Percentiles rank a stretch among this genome's conserved stretches.
These are phyloP conservation scores for Neurospora sp. DNA, from an alignment of 495 filamentous ascomycete species.

Conservation along the genomic window DNA sequence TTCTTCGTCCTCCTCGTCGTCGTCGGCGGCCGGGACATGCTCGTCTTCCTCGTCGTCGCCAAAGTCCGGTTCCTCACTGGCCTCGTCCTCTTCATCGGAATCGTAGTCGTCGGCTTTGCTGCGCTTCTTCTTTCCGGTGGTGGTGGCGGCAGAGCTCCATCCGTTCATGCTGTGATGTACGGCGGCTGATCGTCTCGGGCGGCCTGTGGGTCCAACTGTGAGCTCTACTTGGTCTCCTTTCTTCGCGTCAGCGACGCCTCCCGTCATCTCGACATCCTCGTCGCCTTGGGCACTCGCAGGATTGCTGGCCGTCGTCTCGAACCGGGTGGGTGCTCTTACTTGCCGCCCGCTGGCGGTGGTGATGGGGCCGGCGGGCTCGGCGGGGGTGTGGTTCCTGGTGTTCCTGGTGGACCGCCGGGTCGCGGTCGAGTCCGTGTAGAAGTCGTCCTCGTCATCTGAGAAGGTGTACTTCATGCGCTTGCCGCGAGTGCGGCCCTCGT, in stretches of 20 bases:
- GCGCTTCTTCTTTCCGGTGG: conserved; percentile 44
- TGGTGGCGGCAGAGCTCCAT: conserved; percentile 28
- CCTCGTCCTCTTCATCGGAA: conserved; percentile 64
- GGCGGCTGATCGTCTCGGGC: conserved; percentile 32
- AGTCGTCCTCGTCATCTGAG: conserved; percentile 77
- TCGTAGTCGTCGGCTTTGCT: conserved; percentile 54
- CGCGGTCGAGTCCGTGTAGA: conserved; percentile 54
- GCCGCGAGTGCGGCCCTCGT: conserved; percentile 91
- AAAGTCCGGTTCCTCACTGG: conserved; percentile 45
- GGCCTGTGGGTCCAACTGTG: conserved; percentile 19
- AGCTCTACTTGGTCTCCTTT: conserved; percentile 10
- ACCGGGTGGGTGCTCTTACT: conserved; percentile 62
- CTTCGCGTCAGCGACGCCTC: conserved; percentile 5
- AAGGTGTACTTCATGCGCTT: conserved; percentile 95
- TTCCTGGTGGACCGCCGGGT: conserved; percentile 66
- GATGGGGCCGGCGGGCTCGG: conserved; percentile 60
- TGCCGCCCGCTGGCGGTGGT: conserved; percentile 88
- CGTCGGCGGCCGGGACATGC: conserved; percentile 25
- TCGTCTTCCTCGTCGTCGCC: conserved; percentile 53
- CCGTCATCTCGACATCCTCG: conserved; percentile 17
- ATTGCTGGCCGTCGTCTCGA: conserved; percentile 55
- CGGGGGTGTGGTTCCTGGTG: conserved; percentile 60
- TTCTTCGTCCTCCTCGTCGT: conserved; percentile 42
- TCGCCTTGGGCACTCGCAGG: conserved; percentile 27
- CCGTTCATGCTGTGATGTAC: conserved; percentile 34